Conservation (phyloP, 345 rosid species). For the Brassica rapa region DNA sequence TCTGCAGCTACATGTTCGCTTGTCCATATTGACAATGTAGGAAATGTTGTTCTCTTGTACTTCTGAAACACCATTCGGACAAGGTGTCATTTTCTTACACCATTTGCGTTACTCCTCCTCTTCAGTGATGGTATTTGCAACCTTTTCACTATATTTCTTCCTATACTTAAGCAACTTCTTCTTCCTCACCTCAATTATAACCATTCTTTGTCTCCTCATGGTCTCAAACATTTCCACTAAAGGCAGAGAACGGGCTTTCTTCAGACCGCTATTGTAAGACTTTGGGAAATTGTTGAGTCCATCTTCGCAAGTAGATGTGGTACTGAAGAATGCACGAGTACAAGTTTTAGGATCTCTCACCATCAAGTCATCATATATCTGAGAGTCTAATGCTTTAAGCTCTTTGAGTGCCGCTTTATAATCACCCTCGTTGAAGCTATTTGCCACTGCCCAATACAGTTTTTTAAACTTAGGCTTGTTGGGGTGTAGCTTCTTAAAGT, state of each 20-base stretch:
- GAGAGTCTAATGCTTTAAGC: neutral
- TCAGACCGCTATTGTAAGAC: neutral
- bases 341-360: neutral
- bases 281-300: neutral
- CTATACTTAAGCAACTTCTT: too few relatives aligned
- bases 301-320: neutral
- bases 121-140: too few relatives aligned
- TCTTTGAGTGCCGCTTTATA: neutral
- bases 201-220: neutral
- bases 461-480: neutral
- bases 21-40: too few relatives aligned
- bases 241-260: neutral
- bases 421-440: neutral
- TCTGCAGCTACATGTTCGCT: too few relatives aligned
- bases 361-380: neutral
- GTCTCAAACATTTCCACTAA: neutral
- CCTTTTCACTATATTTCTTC: too few relatives aligned
- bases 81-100: neutral
- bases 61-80: neutral
- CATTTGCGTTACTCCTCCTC: neutral
- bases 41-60: neutral
- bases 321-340: neutral
- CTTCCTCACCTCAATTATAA: neutral
- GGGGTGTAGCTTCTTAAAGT: neutral
- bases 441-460: neutral